Base-by-base conservation (phyloP, 257 asterid species). In the Osmanthus fragrans region DNA sequence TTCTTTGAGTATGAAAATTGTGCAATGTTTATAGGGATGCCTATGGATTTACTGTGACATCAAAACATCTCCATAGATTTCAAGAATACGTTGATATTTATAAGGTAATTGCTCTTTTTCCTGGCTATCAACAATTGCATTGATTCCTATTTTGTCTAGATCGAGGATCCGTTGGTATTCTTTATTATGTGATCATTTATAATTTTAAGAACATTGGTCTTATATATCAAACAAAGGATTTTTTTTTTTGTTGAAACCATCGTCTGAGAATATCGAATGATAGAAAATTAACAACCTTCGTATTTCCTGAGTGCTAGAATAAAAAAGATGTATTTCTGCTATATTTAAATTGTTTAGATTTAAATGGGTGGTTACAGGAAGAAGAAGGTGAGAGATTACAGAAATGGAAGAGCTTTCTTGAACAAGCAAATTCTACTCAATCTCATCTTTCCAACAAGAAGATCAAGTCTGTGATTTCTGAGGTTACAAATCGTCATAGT, bases 41-140 rank as follows among this genome's bases (percentile, higher is more conserved):
- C 21, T 93, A 93, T 87, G 99, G 99, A 72, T 95, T 95, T 89
- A 88, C 94, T 79, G 97, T 95, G 91, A 95, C 98, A 84, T 97
- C 99, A 83, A 97, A 93, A 74, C 93, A 91, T 85, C 85, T 83
- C 78, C 92, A 91, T 77, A 85, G 87, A 81, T 95, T 82, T 83
- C 87, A 90, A 67, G 96, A 93, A 83, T 89, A 95, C 76, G 88
- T 94, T 63, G 73, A 73, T 79, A 95, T 95, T 70, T 93, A 95
- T 85, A 90, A 86, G 97, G 99, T 93, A 85, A 84, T 80, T 63
- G 51, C 76, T 45, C 0, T 4, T 69, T 45, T 19, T 45, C 21
- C 42, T 63, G 69, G 25, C 58, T 79, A 73, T 78, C 19, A 16
- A 7, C 39, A 10, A 25, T 18, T 21, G 32, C 36, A 33, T 63